Conservation (phyloP, 2,329 filamentous ascomycete species). For the Chrysosporium keratinophilum region DNA sequence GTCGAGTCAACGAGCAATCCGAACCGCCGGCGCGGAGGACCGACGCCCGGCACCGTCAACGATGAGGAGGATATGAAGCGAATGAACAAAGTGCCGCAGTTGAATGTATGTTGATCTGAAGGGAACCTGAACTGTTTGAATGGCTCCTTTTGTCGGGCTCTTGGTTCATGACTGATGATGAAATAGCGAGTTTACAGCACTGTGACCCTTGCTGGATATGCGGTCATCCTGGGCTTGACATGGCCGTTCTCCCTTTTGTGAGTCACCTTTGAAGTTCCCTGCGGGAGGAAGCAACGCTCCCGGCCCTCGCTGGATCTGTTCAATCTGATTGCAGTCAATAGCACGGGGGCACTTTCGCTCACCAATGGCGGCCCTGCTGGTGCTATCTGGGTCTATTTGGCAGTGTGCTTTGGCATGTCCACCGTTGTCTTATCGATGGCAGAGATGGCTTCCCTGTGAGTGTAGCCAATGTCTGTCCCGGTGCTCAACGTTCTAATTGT, state of each 20-base stretch:
- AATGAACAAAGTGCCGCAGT: conserved; percentile 25
- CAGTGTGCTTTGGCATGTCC: conserved; percentile 8
- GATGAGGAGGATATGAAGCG: conserved; percentile 27
- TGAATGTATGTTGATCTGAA: conserved; percentile 20
- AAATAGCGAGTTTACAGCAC: conserved; percentile 37
- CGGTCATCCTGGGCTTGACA: conserved; percentile 31
- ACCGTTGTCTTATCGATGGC: conserved; percentile 13
- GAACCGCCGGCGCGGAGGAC: not conserved
- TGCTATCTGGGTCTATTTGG: conserved; percentile 11
- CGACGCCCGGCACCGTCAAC: conserved; percentile 4
- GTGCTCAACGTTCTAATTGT: not conserved
- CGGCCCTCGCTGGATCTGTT: not conserved
- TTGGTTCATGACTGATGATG: conserved; percentile 16
- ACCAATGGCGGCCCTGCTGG: conserved; percentile 13
- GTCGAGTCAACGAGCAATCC: not conserved
- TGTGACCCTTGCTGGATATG: conserved; percentile 38
- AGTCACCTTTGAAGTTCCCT: not conserved
- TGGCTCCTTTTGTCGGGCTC: not conserved
- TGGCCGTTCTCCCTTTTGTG: conserved; percentile 10
- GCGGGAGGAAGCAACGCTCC: not conserved
- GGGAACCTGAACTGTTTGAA: not conserved
- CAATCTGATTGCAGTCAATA: not conserved
- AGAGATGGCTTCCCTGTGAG: conserved; percentile 16
- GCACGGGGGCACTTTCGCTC: conserved; percentile 5
- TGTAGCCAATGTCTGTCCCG: not conserved